These are phyloP conservation scores for Golubevia pallescens DNA, from an alignment of 1,284 basidiomycete genomes.

Conservation along the genomic window DNA sequence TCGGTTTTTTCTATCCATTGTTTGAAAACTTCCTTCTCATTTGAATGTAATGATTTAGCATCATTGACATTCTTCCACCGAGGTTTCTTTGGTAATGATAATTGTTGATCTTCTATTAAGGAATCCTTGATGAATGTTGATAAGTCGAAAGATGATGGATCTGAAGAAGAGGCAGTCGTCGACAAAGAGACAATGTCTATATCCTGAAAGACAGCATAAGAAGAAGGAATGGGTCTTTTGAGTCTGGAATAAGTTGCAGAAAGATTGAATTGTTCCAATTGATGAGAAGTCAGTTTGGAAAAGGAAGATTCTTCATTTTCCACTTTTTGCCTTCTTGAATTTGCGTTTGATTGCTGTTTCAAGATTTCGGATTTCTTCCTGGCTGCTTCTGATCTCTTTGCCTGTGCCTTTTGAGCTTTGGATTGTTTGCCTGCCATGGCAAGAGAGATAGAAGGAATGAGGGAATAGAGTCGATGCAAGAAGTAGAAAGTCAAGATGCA, in stretches of 20 bases:
- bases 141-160: too few relatives aligned
- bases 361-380: too few relatives aligned
- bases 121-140: too few relatives aligned
- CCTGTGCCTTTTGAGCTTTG: too few relatives aligned
- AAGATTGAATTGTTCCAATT: constrained; percentile 37
- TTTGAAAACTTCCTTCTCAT: constrained; percentile 37
- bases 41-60: constrained; percentile 35
- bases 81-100: constrained; percentile 35
- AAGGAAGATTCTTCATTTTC: constrained; percentile 26
- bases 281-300: constrained; percentile 31
- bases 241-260: constrained; percentile 31
- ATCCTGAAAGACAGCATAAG: constrained; percentile 23
- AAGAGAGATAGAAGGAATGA: too few relatives aligned
- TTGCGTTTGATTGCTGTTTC: too few relatives aligned
- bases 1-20: constrained; percentile 41
- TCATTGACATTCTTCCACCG: constrained; percentile 36
- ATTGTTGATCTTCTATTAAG: constrained; percentile 9
- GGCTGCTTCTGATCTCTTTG: too few relatives aligned
- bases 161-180: neutral
- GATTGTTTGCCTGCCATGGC: too few relatives aligned
- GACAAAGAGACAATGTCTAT: constrained; percentile 8
- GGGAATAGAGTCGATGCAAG: too few relatives aligned
- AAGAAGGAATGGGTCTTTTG: constrained; percentile 18
- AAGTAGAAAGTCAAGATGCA: too few relatives aligned
- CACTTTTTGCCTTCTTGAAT: too few relatives aligned